A percentile compares a stretch with the other conserved stretches of the same genome.
phyloP scores from a whole-genome alignment of 116 monocot genomes.

The Phalaenopsis hybrid region DNA sequence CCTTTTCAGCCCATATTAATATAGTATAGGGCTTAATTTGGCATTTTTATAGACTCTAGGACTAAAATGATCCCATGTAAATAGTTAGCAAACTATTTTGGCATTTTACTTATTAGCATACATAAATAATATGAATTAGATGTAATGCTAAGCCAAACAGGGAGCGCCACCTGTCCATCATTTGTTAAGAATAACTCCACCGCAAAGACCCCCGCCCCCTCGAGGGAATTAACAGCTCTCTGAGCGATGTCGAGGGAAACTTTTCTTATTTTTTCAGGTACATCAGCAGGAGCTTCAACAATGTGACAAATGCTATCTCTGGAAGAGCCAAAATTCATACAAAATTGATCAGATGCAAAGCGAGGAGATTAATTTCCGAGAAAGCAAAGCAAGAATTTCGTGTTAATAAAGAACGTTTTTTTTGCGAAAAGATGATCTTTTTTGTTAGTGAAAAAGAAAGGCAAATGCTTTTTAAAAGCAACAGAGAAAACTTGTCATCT shows the following conservation, averaged over 20 bases:
- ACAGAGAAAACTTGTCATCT: constrained; percentile 15
- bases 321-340: constrained; percentile 10
- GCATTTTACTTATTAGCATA: background rate
- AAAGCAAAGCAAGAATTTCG: background rate
- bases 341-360: background rate
- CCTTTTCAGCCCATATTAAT: too few relatives aligned
- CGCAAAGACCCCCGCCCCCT: constrained; percentile 91
- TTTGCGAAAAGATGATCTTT: background rate
- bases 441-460: background rate
- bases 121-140: background rate
- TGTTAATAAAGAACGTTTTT: background rate
- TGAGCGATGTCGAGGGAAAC: constrained; percentile 55
- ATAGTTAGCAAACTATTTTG: too few relatives aligned
- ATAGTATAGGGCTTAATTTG: too few relatives aligned
- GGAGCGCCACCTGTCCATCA: constrained; percentile 23
- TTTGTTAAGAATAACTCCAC: constrained; percentile 82
- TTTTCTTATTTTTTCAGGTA: constrained; percentile 54
- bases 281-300: constrained; percentile 85
- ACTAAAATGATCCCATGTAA: too few relatives aligned
- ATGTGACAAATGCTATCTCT: constrained; percentile 95
- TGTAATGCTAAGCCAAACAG: background rate
- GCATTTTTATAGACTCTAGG: too few relatives aligned
- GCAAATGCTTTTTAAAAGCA: background rate
- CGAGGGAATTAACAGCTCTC: constrained; percentile 68
- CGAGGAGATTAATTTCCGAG: background rate